Conservation (phyloP, 768 basidiomycete species). For the Krasilnikovozyma curviuscula region DNA sequence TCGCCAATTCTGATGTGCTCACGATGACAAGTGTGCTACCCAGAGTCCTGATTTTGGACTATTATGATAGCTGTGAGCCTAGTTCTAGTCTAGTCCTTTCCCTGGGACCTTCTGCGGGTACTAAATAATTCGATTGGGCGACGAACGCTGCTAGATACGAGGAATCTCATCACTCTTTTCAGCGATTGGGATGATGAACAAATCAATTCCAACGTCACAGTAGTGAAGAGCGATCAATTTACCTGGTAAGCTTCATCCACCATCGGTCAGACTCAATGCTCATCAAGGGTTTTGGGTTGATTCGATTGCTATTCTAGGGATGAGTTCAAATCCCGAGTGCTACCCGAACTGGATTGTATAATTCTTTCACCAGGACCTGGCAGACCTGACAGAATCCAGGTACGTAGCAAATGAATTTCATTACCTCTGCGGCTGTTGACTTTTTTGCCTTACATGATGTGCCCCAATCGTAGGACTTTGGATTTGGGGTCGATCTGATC, state of each 20-base stretch:
- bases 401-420: too few relatives aligned
- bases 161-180: conserved; percentile 24
- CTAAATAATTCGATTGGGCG: too few relatives aligned
- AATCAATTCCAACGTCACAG: neutral
- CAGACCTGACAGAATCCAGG: conserved; percentile 20
- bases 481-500: conserved; percentile 1
- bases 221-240: neutral
- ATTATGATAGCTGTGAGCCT: conserved; percentile 23
- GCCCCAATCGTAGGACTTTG: conserved; percentile 9
- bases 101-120: neutral
- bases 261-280: neutral
- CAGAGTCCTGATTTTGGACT: conserved; percentile 25
- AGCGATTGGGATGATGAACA: conserved; percentile 21
- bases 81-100: neutral
- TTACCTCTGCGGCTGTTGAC: too few relatives aligned
- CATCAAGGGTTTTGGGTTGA: neutral
- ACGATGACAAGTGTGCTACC: too few relatives aligned
- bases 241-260: neutral
- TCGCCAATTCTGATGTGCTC: too few relatives aligned
- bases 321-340: conserved; percentile 16
- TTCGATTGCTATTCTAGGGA: conserved; percentile 12
- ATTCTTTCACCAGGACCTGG: conserved; percentile 28
- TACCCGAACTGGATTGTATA: conserved; percentile 25
- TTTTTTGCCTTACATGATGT: too few relatives aligned
- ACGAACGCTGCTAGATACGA: conserved; percentile 7